Conservation (phyloP, 371 early-diverging fungal genomes). For the Zychaea mexicana region DNA sequence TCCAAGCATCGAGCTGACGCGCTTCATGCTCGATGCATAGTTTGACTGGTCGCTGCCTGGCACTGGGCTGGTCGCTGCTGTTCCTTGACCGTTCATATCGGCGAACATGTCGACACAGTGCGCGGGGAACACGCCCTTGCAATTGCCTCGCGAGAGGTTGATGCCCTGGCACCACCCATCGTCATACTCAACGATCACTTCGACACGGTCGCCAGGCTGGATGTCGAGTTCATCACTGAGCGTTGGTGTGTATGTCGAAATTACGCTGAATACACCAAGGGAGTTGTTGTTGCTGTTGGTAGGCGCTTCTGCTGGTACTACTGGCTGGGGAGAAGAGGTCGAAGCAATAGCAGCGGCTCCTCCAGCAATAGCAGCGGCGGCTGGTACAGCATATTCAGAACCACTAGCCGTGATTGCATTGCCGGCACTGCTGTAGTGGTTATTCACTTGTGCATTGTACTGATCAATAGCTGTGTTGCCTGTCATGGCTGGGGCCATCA, state of each 20-base stretch:
- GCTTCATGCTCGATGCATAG: constrained; percentile 23
- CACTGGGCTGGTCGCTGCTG: constrained; percentile 1
- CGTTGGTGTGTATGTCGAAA: constrained; percentile 63
- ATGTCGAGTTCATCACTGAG: constrained; percentile 72
- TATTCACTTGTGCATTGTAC: not conserved
- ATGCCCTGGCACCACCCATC: constrained; percentile 74
- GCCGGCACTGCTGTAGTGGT: not conserved
- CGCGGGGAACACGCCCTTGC: constrained; percentile 67
- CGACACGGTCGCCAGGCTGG: constrained; percentile 63
- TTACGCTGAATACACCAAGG: constrained; percentile 54
- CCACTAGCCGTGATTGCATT: constrained; percentile 2
- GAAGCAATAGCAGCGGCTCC: constrained; percentile 11
- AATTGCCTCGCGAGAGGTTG: constrained; percentile 59
- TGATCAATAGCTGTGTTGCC: not conserved
- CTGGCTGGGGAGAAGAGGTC: constrained; percentile 10
- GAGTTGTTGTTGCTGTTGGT: constrained; percentile 29
- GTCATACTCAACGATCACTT: constrained; percentile 66
- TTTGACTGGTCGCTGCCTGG: constrained; percentile 8
- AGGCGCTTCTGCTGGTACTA: constrained; percentile 5
- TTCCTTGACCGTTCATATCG: not conserved
- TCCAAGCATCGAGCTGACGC: constrained; percentile 51
- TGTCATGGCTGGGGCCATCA: constrained; percentile 1
- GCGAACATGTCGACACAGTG: constrained; percentile 52
- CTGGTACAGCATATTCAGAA: not conserved
- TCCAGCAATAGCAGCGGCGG: constrained; percentile 2